Conservation (phyloP, 1,284 basidiomycete genomes). For the Cystobasidium pallidum region DNA sequence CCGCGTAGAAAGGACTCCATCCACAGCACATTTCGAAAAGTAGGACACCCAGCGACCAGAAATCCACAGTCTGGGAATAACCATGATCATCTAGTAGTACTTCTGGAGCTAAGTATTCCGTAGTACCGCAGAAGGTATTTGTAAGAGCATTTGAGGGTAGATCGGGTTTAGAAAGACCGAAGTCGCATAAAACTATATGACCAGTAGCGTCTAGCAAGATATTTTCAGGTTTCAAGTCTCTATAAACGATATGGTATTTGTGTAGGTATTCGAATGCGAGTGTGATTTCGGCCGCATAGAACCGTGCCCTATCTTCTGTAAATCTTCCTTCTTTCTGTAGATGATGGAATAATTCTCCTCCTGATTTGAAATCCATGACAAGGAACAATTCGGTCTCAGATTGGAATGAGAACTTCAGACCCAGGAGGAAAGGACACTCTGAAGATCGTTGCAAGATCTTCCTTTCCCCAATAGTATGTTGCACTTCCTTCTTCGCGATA, state of each 20-base stretch:
- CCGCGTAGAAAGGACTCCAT: slow-evolving; percentile 99
- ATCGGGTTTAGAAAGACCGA: slow-evolving; percentile 95
- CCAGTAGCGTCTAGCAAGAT: slow-evolving; percentile 95
- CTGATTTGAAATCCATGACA: slow-evolving; percentile 98
- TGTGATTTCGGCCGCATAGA: slow-evolving; percentile 92
- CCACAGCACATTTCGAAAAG: slow-evolving; percentile 88
- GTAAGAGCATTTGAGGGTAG: slow-evolving; percentile 91
- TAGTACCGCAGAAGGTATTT: slow-evolving; percentile 63
- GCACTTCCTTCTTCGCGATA: slow-evolving; percentile 97
- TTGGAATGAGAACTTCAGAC: slow-evolving; percentile 98
- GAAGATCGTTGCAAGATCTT: slow-evolving; percentile 95
- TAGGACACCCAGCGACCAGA: slow-evolving; percentile 83
- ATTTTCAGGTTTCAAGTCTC: slow-evolving; percentile 96
- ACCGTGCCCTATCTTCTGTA: slow-evolving; percentile 85
- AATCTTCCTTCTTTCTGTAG: slow-evolving; percentile 93
- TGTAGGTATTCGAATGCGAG: slow-evolving; percentile 93
- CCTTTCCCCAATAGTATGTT: slow-evolving; percentile 98
- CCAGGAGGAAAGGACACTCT: slow-evolving; percentile 95
- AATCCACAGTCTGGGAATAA: slow-evolving; percentile 97
- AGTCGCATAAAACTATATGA: slow-evolving; percentile 94
- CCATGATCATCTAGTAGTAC: slow-evolving; percentile 98
- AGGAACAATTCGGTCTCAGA: slow-evolving; percentile 94
- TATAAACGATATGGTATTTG: slow-evolving; percentile 96
- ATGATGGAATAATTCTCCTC: slow-evolving; percentile 98
- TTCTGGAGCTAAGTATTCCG: slow-evolving; percentile 89